Evolutionary conservation across 164 flowering plant species (phyloP).

Genomic region (Magnolia changhungtana): DNA sequence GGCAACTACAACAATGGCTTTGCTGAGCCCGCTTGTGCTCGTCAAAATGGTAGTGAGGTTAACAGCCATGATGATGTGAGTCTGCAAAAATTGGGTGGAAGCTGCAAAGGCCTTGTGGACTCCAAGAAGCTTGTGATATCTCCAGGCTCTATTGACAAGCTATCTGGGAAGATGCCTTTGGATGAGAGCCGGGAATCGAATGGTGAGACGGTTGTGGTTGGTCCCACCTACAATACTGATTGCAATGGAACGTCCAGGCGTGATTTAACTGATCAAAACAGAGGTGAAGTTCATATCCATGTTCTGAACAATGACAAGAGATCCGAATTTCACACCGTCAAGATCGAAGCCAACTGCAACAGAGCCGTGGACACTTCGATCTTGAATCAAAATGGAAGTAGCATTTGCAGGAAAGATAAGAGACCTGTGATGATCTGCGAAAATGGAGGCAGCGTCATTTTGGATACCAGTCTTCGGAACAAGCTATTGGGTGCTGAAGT

Average conservation of each 20-base stretch:
- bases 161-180: not conserved
- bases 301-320: not conserved
- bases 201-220: not conserved
- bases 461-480: not conserved
- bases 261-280: not conserved
- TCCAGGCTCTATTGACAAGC: not conserved
- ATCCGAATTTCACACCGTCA: not conserved
- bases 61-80: not conserved
- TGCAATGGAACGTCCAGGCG: not conserved
- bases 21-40: not conserved
- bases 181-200: not conserved
- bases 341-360: not conserved
- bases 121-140: not conserved
- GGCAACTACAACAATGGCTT: not conserved
- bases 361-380: not conserved
- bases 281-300: not conserved
- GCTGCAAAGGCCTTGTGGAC: not conserved
- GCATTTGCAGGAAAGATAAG: not conserved
- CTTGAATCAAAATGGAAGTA: not conserved
- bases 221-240: not conserved
- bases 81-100: not conserved
- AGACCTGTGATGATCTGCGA: not conserved
- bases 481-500: not conserved
- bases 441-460: not conserved
- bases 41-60: not conserved